A percentile compares a stretch with the other conserved stretches of the same genome.
Conservation (phyloP, 257 asterid genomes). For the Nicotiana attenuata region DNA sequence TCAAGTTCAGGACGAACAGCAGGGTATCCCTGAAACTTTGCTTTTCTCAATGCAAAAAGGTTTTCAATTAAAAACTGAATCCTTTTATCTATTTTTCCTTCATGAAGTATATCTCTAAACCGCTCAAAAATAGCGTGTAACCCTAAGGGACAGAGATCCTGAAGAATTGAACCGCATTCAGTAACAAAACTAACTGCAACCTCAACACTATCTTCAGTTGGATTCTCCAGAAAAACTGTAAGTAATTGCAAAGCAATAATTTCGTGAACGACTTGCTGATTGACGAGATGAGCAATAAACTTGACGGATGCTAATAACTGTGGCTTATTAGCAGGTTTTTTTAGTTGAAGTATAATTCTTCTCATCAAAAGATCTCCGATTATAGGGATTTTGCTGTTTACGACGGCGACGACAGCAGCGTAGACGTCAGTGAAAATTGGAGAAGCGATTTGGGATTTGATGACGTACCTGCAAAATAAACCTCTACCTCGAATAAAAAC, state of each 20-base stretch:
- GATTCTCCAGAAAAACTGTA: conserved; percentile 12
- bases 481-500: conserved; percentile 27
- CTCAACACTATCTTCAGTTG: conserved; percentile 21
- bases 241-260: conserved; percentile 10
- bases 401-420: conserved; percentile 17
- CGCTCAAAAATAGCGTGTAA: conserved; percentile 25
- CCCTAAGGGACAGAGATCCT: conserved; percentile 20
- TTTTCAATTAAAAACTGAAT: conserved; percentile 16
- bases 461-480: conserved; percentile 22
- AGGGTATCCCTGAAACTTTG: conserved; percentile 15
- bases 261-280: conserved; percentile 19
- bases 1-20: conserved; percentile 22
- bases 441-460: conserved; percentile 9
- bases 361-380: conserved; percentile 23
- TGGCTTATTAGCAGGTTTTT: background rate
- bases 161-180: conserved; percentile 20
- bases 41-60: conserved; percentile 20
- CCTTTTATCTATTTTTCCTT: conserved; percentile 10
- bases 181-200: conserved; percentile 28
- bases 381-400: conserved; percentile 21
- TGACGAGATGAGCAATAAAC: conserved; percentile 22
- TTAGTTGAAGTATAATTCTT: conserved; percentile 12
- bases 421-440: background rate
- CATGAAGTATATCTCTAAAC: conserved; percentile 18
- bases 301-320: background rate